Evolutionary conservation across 2,329 filamentous ascomycete genomes (phyloP), one percentile per base, ranked within the genome.

Genomic region (Coleophoma crateriformis): DNA sequence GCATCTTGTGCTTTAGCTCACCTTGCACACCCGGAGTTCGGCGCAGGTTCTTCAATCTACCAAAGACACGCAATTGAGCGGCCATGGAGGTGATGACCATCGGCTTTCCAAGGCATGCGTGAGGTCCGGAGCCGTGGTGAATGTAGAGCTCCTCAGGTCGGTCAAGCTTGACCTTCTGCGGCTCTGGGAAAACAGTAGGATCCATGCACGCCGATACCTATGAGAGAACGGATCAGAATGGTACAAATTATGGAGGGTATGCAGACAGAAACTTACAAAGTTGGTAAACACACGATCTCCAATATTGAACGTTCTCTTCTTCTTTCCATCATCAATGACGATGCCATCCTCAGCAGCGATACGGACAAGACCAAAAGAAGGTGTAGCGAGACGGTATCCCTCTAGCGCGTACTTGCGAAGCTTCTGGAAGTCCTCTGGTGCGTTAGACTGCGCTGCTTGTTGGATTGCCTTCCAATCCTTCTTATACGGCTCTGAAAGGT

Each of bases 361-460:
- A 37, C 84, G 80, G 68, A 81, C 82, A 2, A 80, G 71, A 13
- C 80, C 78, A 51, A 81, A 80, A 0, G 78, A 78, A 11, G 83
- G 82, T 3, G 81, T 83, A 3, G 81, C 80, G 49, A 90, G 47
- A 33, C 87, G 82, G 50, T 87, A 75, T 12, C 81, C 85, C 64
- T 88, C 88, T 71, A 85, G 75, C 20, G 77, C 80, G 61, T 88
- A 89, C 17, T 82, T 84, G 1, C 85, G 74, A 3, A 90, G 73
- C 33, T 79, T 68, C 1, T 79, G 72, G 53, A 88, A 82, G 0
- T 73, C 76, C 52, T 82, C 77, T 1, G 70, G 69, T 0, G 75
- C 68, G 3, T 80, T 71, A 35, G 75, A 63, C 37, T 72, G 68
- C 34, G 87, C 81, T n/a, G 85, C 68, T 19, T 70, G 69, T 57